Evolutionary conservation across 2,329 filamentous ascomycete genomes (phyloP).

Genomic region (Neofusicoccum laricinum): DNA sequence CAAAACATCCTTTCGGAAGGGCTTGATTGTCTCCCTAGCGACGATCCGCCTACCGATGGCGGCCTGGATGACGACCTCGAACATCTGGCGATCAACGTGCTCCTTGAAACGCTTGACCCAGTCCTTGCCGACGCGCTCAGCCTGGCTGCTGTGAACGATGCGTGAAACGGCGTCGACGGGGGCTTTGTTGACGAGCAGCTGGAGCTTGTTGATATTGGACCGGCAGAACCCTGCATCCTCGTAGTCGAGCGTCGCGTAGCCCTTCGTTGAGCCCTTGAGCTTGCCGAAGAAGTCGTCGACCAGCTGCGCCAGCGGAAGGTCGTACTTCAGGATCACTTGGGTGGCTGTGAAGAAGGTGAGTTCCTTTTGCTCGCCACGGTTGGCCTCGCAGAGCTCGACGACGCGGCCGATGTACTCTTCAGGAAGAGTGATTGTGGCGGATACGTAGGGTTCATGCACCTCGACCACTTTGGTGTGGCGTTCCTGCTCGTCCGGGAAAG

Average conservation of each 20-base stretch:
- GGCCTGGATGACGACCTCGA: slow-evolving; percentile 93
- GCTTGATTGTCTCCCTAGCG: slow-evolving; percentile 91
- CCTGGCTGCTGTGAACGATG: slow-evolving; percentile 79
- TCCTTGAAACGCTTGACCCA: slow-evolving; percentile 98
- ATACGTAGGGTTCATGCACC: slow-evolving; percentile 72
- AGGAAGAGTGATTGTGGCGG: slow-evolving; percentile 82
- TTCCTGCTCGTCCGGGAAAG: slow-evolving; percentile 72
- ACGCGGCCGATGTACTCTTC: slow-evolving; percentile 92
- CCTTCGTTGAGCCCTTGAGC: slow-evolving; percentile 88
- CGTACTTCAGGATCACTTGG: slow-evolving; percentile 93
- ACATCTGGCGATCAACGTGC: slow-evolving; percentile 95
- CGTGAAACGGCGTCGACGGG: slow-evolving; percentile 94
- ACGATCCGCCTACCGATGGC: slow-evolving; percentile 78
- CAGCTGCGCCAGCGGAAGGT: slow-evolving; percentile 80
- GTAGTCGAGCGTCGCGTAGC: slow-evolving; percentile 94
- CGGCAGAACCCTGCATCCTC: slow-evolving; percentile 87
- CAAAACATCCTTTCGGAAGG: slow-evolving; percentile 92
- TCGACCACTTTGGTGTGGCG: slow-evolving; percentile 55
- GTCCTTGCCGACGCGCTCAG: slow-evolving; percentile 72
- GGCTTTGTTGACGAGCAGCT: slow-evolving; percentile 87
- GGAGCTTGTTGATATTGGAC: slow-evolving; percentile 80
- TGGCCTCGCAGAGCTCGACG: slow-evolving; percentile 90
- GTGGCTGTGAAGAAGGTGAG: slow-evolving; percentile 88
- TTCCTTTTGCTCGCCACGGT: slow-evolving; percentile 81
- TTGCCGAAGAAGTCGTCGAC: slow-evolving; percentile 98